Base-by-base conservation (phyloP, 805 yeast genomes). In the Limtongia smithiae region DNA sequence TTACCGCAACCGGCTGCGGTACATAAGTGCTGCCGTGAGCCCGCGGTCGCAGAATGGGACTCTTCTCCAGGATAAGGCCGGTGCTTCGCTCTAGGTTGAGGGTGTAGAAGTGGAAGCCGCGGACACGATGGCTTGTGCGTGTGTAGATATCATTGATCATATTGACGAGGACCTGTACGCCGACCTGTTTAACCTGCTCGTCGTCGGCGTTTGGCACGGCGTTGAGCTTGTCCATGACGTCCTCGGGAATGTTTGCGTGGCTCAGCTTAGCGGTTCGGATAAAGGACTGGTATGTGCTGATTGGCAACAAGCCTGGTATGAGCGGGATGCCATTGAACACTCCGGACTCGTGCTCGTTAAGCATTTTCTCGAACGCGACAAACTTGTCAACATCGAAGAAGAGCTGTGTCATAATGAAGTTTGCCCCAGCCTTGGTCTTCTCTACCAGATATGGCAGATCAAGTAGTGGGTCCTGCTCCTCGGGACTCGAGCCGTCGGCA, bases 391-490 rank as follows among this genome's bases (percentile, higher is more conserved):
- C 85, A 65, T 91, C 96, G 65, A 83, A 91, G 63, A 93, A 91
- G 62, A 91, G 67, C 70, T 91, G 98, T 0, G 97, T 88, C 55
- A 93, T 79, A 44, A 93, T 79, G 64, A 88, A 93, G 62, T 88
- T 94, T 1, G 97, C 98, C 37, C 98, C 98, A 1, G 97, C 97
- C 50, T 81, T 76, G 21, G 91, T 76, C 66, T 93, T 93, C 58
- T 87, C 95, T 42, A 81, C 78, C 67, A 93, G 74, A 63, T 68
- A 88, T 5, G 93, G 91, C 40, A 91, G 62, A 66, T 91, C 98
- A 40, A 75, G 75, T 20, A 65, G 64, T 0, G 83, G 80, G 60
- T 80, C 77, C 65, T 89, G 96, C 15, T 18, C 44, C 30, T 54
- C 60, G 4, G 62, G 60, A 31, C 73, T 74, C 7, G 79, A 68